Percentiles rank a stretch among this genome's conserved stretches.
Conservation (phyloP, 441 rosid species). For the Gossypium davidsonii region DNA sequence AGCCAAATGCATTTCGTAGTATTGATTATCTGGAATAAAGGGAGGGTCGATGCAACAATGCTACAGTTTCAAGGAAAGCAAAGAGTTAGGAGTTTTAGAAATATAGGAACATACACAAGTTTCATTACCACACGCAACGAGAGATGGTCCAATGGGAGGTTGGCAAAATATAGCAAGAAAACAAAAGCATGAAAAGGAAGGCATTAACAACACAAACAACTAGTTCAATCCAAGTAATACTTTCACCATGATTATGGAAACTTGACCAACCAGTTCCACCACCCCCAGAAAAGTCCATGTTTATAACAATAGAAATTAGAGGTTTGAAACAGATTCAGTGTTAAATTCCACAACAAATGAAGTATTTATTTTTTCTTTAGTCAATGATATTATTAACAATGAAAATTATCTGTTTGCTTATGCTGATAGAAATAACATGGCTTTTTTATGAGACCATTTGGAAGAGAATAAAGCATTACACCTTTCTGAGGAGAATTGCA, state of each 20-base stretch:
- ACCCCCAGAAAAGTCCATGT: background rate
- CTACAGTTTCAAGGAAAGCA: no score
- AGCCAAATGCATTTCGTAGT: no score
- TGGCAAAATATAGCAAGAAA: background rate
- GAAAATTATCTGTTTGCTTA: background rate
- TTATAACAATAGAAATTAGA: background rate
- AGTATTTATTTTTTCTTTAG: no score
- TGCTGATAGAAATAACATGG: conserved; percentile 6
- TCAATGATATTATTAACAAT: background rate
- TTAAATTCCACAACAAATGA: background rate
- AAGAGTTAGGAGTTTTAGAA: no score
- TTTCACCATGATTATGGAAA: background rate
- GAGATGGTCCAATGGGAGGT: background rate
- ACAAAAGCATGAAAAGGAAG: background rate
- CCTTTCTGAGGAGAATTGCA: conserved; percentile 87
- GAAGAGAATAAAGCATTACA: conserved; percentile 17
- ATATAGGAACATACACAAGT: no score
- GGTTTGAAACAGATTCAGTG: background rate
- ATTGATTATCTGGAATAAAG: no score
- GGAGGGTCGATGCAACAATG: no score
- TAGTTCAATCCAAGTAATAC: background rate
- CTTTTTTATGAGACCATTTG: background rate
- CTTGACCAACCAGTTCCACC: background rate
- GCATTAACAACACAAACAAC: background rate
- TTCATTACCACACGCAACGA: background rate